Evolutionary conservation across 352 stramenopile genomes (phyloP), one percentile per base, ranked within the genome.

Genomic region (Hyaloperonospora arabidopsidis): DNA sequence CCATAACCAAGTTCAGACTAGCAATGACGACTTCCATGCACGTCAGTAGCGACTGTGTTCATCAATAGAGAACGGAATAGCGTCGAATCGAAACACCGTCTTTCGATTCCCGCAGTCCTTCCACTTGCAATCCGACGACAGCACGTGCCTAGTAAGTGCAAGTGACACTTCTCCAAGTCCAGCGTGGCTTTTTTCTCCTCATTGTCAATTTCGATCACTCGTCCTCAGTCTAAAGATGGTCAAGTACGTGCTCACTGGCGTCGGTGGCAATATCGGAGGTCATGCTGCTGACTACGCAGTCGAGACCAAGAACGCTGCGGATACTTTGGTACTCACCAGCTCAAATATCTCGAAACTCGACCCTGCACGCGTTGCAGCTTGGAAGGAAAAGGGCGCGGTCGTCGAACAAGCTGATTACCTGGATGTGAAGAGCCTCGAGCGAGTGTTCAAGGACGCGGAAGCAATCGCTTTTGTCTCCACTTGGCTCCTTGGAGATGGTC

Each of bases 201-300:
- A 32, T 32, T 32, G 25, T 32, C 25, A 8, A 32, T 32, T 32
- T 8, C 25, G 25, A 32, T 4, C 38, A 18, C 11, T n/a, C 19
- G 2, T 44, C 15, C 38, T 11, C 15, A 23, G 38, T 19, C 12
- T 44, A 23, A 12, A 6, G 5, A 68, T 68, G 61, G 47, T 57
- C 56, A 68, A 68, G 56, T 68, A 58, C 61, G 61, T 68, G 47
- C 52, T 68, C 19, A 68, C 51, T 5, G 61, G 61, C 13, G 56
- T 59, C 47, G 61, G 59, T 17, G 61, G 61, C 28, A 61, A 65
- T 44, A 46, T 68, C 19, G 61, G 61, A 47, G 14, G 56, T 23
- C 18, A 54, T 49, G 61, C 61, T 4, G 61, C 61, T 18, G 61
- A 68, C 43, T 65, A 45, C 49, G 51, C 52, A 0, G 38, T 64